Evolutionary conservation across 257 asterid species (phyloP), one percentile per base, ranked within the genome.

Genomic region (Mitragyna speciosa): DNA sequence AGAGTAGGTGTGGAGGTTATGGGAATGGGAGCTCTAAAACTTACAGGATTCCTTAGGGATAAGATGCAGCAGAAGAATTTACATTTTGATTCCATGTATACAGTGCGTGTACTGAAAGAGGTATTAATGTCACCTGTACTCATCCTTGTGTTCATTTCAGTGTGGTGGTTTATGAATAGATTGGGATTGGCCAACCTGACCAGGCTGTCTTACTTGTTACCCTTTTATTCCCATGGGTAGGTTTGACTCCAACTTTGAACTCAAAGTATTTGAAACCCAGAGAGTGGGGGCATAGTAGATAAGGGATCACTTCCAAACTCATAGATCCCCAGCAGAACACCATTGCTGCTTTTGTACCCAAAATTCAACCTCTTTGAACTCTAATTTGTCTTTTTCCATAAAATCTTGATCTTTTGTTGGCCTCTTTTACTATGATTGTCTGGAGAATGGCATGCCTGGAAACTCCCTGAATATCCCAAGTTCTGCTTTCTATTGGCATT

Each of bases 91-190:
- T 93, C 99, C 56, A 90, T 92, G 80, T 95, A 95, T 87, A 95
- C 99, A 19, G 98, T 95, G 80, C 97, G 98, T 76, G 75, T 97
- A 51, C 78, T 95, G 87, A 95, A 95, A 89, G 98, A 95, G 96
- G 98, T 95, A 85, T 39, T 43, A 12, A 19, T 51, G 36, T 65
- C 61, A 43, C 36, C 19, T 12, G 31, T 19, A 31, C 65, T 75
- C 61, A 10, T 56, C 45, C 45, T 11, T 26, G 4, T 7, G 14
- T 64, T 30, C n/a, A 8, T 70, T 43, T 56, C 12, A 26, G 6
- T 9, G 20, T 68, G 54, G 49, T 24, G 56, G 36, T 10, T 43
- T 9, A 11, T 70, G 75, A 45, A 70, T 33, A 70, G 12, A 43
- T 73, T 80, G 79, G 45, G 78, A 58, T 75, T 80, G 70, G 43